Evolutionary conservation across 2,329 filamentous ascomycete species (phyloP), one percentile per base, ranked within the genome.

Genomic region (Elsinoe australis): DNA sequence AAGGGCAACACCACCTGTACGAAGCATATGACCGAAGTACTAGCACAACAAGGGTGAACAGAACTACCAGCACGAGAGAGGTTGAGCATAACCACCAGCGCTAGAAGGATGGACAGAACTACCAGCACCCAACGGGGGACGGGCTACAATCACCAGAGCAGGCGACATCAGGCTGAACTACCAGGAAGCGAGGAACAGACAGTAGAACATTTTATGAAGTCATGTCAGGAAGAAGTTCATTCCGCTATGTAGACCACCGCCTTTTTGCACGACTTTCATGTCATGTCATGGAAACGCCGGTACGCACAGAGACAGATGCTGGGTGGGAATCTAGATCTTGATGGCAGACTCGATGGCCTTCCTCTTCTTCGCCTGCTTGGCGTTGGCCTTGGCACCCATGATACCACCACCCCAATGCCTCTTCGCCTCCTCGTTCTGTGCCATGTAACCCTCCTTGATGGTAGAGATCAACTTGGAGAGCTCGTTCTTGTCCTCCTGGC

Each of bases 361-460:
- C 74, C 84, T 80, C 79, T 87, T 87, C 85, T 95, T 95, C 71
- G 80, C 77, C 66, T 75, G 74, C 62, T 75, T 73, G 57, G 79
- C 81, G 59, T 80, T 81, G 67, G 92, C 89, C 87, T 98, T 98
- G 70, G 83, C 78, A 66, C 92, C 82, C 89, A 98, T 95, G 77
- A 98, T 95, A 73, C 94, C 94, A 80, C 92, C 92, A 76, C 94
- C 92, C 92, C 94, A 98, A 75, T 90, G 86, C 71, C 85, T 83
- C 73, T 87, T 85, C 64, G 79, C 73, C 68, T 88, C 85, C 75
- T 96, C 90, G 71, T 86, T 86, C 82, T 94, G 94, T 73, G 94
- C 88, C 64, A 86, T 74, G 81, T 94, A 98, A 61, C 90, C 92
- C 66, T 96, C 90, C 84, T 98, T 96, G 80, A 98, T 78, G 68